Evolutionary conservation across 2,329 filamentous ascomycete genomes (phyloP), one percentile per base, ranked within the genome.

Genomic region (Diplodia scrobiculata): DNA sequence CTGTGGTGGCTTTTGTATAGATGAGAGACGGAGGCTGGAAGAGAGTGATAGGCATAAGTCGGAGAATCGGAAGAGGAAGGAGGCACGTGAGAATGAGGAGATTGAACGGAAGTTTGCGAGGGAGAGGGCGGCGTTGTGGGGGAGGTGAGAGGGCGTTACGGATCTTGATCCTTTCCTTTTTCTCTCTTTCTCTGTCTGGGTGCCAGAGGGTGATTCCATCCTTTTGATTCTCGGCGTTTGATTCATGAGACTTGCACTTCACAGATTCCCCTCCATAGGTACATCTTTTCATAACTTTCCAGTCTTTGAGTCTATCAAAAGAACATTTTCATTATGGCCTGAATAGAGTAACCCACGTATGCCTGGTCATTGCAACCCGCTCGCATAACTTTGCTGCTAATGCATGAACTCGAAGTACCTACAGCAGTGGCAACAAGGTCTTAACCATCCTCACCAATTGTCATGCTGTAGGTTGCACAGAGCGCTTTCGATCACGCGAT

Each of bases 1-100:
- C n/a, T n/a, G 2, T 29, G 32, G 19, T 53, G 34, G 27, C 51
- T 10, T 10, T 11, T 4, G 34, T n/a, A 17, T n/a, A 54, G 51
- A 58, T 14, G 53, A 58, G 19, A 58, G 53, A 17, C 19, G 21
- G 14, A 45, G 25, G 21, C 17, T 58, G 53, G 34, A 58, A 21
- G 34, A 58, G 34, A n/a, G 36, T 7, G 36, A 41, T 10, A 41
- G 34, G 36, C 19, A 17, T 3, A 58, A 58, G 19, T 58, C 53
- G 19, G 53, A 58, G n/a, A 36, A 17, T 10, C 19, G 34, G 34
- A 21, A 36, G 29, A 41, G 19, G 19, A 25, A 27, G 53, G 53
- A 58, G 36, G 36, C 34, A 19, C 4, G 11, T 6, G 53, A 58
- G 34, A 58, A 58, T 45, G 53, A 36, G 36, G 53, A 58, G 34